Evolutionary conservation across 192 early-diverging fungal genomes (phyloP), one percentile per base, ranked within the genome.

Genomic region (Coemansia guatemalensis): DNA sequence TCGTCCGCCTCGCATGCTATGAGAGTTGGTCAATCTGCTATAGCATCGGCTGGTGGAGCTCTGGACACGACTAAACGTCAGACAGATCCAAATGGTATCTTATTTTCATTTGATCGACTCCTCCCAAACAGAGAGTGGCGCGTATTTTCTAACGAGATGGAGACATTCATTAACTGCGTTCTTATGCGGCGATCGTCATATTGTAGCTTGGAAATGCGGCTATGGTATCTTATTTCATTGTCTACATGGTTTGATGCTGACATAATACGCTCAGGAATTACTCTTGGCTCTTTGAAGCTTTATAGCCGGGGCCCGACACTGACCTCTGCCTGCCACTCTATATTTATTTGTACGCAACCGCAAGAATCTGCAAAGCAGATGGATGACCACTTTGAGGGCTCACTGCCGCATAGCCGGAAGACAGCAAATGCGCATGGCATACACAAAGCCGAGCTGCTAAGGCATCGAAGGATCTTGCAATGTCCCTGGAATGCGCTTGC

Each of bases 401-500:
- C n/a, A 18, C 9, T 4, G 6, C 9, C 22, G 33, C 55, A 35
- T 4, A 21, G 18, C 29, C 48, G 48, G 24, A 44, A 32, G 21
- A 24, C 55, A 20, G 20, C 61, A 18, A 59, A 62, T 8, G 48
- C 41, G 3, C 22, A 32, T 11, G 61, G 56, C 4, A 60, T 64
- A 44, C 29, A 18, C 29, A 61, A 67, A 47, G 27, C 67, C 8
- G 69, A 72, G n/a, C 18, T 81, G 12, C 67, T 75, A 35, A 67
- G 73, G 26, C 68, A 75, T 44, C 53, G 33, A 6, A 2, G 63
- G 9, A 55, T 70, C 1, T 7, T 75, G 9, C 78, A 60, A 22
- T 81, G 73, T 6, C 73, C 78, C n/a, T 81, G 78, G 78, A 81
- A 81, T 48, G 73, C 73, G 8, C 60, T 75, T 50, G 73, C 78